Base-by-base conservation (phyloP, 169 alveolate species). In the Cryptosporidium ubiquitum region DNA sequence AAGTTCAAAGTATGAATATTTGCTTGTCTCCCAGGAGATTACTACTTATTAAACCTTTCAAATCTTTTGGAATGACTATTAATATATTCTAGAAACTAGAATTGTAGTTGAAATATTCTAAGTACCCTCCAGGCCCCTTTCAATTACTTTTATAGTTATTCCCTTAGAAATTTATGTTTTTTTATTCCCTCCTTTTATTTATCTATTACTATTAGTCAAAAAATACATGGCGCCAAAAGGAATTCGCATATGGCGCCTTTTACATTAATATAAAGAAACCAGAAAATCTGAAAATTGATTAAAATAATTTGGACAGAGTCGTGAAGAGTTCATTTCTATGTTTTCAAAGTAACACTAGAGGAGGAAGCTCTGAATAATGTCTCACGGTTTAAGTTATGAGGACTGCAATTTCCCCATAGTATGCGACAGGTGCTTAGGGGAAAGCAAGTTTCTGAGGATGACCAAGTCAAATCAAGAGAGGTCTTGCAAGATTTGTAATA, bases 351-450 rank as follows among this genome's bases (percentile, higher is more conserved):
- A 23, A 6, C 0, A 12, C 10, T 23, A 55, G 66, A 23, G 37
- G 9, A 55, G 29, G 12, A 14, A 26, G 10, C 4, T 29, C 10
- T 20, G 40, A 61, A 61, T 5, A 33, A 79, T 73, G 85, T 73
- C 69, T 73, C 70, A 57, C 29, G 85, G 85, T 29, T 20, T 73
- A 39, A 73, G 70, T 40, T 79, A 91, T 71, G 99, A 98, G 92
- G 95, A 95, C 44, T 91, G 99, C 14, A 98, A 97, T 20, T 98
- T 98, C 92, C 99, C 99, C 1, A 96, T 97, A 18, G 93, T 98
- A 33, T 98, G 99, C 84, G 98, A 98, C 91, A 96, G 96, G 14
- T 98, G 99, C 85, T 95, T 98, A 39, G 99, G 99, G 10, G 98
- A 97, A 47, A 98, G 97, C 92, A 99, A 99, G 42, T 97, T 95